These are phyloP conservation scores for Termitomyces sp. DNA, from an alignment of 768 basidiomycete genomes.

Conservation along the genomic window DNA sequence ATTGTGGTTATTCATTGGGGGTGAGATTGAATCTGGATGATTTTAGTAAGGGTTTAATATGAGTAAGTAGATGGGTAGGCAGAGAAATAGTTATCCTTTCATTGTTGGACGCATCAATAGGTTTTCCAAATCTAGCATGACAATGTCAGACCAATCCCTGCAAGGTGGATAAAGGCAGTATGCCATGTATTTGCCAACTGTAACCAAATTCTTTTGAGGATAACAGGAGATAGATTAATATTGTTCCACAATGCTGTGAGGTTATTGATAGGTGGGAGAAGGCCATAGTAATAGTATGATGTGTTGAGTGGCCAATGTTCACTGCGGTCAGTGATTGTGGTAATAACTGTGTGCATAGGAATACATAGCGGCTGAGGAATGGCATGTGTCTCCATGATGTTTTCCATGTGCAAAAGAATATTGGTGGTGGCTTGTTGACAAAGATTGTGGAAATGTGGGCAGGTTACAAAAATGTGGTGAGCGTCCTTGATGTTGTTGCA, in stretches of 20 bases:
- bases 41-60: neutral
- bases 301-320: too few species aligned
- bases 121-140: too few species aligned
- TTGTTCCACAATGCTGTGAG: neutral
- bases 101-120: too few species aligned
- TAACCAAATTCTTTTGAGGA: neutral
- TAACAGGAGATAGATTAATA: neutral
- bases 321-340: too few species aligned
- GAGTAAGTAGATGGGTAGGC: neutral
- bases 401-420: neutral
- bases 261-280: neutral
- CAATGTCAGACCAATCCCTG: neutral
- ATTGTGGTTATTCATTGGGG: neutral
- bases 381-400: neutral
- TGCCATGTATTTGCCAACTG: neutral
- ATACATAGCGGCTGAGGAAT: neutral
- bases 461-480: constrained; percentile 6
- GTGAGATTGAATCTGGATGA: neutral
- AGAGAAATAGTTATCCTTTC: neutral
- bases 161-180: neutral
- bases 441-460: neutral
- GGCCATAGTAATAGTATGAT: neutral
- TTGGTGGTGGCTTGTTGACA: neutral
- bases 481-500: constrained; percentile 2
- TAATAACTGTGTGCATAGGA: too few species aligned